Evolutionary conservation across 2,329 filamentous ascomycete genomes (phyloP), one percentile per base, ranked within the genome.

Genomic region (Elsinoe batatas): DNA sequence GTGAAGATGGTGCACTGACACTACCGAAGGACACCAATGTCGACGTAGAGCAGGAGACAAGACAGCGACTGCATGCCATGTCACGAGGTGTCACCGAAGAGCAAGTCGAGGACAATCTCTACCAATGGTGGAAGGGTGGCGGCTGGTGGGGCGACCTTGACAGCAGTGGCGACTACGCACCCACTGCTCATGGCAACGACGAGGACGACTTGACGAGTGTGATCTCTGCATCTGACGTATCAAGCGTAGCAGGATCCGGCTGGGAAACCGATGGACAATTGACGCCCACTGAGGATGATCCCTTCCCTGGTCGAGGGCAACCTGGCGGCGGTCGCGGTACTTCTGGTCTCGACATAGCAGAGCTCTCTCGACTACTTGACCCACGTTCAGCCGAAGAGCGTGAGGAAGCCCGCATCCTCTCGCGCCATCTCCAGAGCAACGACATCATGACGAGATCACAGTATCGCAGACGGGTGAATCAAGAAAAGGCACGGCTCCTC

Each of bases 91-190:
- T 71, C 68, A 73, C 82, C 38, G 87, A 93, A 62, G 78, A 79
- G 26, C 79, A 81, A 37, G 74, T 96, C 2, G 85, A 91, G 60
- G 77, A 79, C 1, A 84, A 82, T 57, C 73, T 96, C 1, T 97
- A 96, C 67, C 76, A 76, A 30, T 93, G 91, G 81, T 97, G 89
- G 87, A 82, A 86, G 53, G 76, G 78, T 54, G 89, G 88, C 17
- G 89, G 88, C 6, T 87, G 87, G 73, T 96, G 89, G 83, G 91
- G 91, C 1, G 83, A 84, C 13, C 76, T 84, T 32, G 91, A 97
- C 67, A 76, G 77, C 4, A 95, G 88, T 64, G 87, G 87, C 26
- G 86, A 91, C 59, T 97, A 91, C 67, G 69, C 75, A 32, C 84
- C 84, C 0, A 64, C 68, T 1, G 68, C 74, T 10, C 67, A 73